Base-by-base conservation (phyloP, 202 grass and related monocot species). In the Digitaria exilis region DNA sequence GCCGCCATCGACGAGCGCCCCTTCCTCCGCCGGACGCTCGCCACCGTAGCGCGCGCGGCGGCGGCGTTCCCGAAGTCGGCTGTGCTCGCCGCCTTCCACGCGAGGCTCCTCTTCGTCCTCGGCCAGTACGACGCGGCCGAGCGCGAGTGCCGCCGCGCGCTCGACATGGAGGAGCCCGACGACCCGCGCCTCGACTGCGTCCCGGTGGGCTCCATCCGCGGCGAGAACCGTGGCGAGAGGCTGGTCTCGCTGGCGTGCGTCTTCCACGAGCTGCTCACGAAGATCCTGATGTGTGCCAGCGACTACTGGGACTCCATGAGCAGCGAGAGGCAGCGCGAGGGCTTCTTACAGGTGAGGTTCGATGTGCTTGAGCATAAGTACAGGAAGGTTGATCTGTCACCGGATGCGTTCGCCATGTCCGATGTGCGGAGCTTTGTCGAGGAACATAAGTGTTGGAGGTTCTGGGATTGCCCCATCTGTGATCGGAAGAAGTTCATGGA, bases 381-480 rank as follows among this genome's bases (percentile, higher is more conserved):
- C 86, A 49, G 2, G 2, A 80, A 69, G 61, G 42, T 84, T 14
- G 81, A 84, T 13, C 0, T 4, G 24, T 0, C 4, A 18, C 43
- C 69, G 6, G 2, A 26, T 19, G 30, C 25, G 16, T 80, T 84
- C 69, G 8, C 11, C 31, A 22, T 80, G 11, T 42, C 52, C 2
- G 61, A 49, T n/a, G 76, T 51, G 25, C 60, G 9, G 54, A 80
- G 42, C 61, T 88, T 84, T 34, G 25, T 75, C 3, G 50, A 75
- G 69, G 70, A 75, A 41, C 62, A 69, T 54, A 59, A 51, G 7
- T 26, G 69, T 4, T 84, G 81, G 81, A 69, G 69, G 14, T 88
- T 75, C 43, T 88, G 87, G 87, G 6, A 44, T 54, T 88, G 87
- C 52, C 76, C 81, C 76, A 34, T 84, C 7, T 84, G 87, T 69